Percentiles rank a stretch among this genome's conserved stretches.
These are phyloP conservation scores for Fusarium nygamai DNA, from an alignment of 2,329 filamentous ascomycete genomes.

Conservation along the genomic window DNA sequence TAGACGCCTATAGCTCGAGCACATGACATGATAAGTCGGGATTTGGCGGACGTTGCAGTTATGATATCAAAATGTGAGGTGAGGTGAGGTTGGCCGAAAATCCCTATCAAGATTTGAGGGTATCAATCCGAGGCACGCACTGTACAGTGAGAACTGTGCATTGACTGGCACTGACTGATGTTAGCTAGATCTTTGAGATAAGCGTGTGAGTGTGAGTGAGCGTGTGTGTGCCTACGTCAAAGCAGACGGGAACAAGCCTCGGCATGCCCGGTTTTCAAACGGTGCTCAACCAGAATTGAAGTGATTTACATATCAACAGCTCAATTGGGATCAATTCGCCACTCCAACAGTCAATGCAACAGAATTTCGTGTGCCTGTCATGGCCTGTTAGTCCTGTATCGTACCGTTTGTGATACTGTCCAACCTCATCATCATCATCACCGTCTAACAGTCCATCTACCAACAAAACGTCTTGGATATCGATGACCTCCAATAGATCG, in stretches of 20 bases:
- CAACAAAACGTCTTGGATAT: background rate
- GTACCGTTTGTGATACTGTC: background rate
- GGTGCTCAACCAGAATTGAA: background rate
- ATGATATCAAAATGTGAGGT: slow-evolving; percentile 8
- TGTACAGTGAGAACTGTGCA: background rate
- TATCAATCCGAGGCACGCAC: slow-evolving; percentile 11
- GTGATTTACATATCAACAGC: slow-evolving; percentile 25
- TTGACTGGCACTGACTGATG: background rate
- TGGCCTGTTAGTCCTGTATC: background rate
- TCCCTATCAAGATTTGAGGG: background rate
- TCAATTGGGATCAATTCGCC: slow-evolving; percentile 23
- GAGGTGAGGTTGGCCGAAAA: slow-evolving; percentile 4
- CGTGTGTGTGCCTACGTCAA: background rate
- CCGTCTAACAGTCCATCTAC: background rate
- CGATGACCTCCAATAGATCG: background rate
- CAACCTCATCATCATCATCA: background rate
- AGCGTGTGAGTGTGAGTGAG: background rate
- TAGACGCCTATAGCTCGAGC: background rate
- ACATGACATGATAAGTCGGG: slow-evolving; percentile 28
- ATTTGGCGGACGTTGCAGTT: slow-evolving; percentile 6
- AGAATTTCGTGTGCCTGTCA: background rate
- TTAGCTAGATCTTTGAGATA: slow-evolving; percentile 34
- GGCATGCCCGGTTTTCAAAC: slow-evolving; percentile 28
- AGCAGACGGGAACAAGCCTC: background rate
- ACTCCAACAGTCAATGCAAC: slow-evolving; percentile 5